A percentile compares a stretch with the other conserved stretches of the same genome.
Conservation (phyloP, 805 yeast genomes). For the Saturnispora zaruensis region DNA sequence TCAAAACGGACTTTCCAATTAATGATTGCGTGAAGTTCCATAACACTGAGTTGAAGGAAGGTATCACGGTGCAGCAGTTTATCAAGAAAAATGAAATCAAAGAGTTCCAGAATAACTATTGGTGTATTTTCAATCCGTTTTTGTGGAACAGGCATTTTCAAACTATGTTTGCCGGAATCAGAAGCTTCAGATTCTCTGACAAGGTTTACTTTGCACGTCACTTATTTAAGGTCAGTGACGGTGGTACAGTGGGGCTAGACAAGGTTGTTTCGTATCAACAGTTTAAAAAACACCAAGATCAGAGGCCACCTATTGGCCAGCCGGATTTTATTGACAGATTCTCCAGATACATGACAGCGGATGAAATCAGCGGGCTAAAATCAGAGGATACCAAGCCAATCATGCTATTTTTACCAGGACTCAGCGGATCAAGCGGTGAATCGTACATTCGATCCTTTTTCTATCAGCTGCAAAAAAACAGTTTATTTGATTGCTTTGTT, state of each 20-base stretch:
- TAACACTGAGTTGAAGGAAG: background rate
- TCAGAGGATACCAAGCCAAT: conserved; percentile 42
- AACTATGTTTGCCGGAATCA: conserved; percentile 58
- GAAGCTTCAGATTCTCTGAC: conserved; percentile 43
- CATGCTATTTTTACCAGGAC: conserved; percentile 62
- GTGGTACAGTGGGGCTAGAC: conserved; percentile 69
- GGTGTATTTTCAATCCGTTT: conserved; percentile 52
- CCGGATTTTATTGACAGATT: conserved; percentile 36
- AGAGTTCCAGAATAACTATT: conserved; percentile 38
- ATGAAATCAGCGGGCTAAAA: conserved; percentile 33
- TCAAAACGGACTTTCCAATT: conserved; percentile 12
- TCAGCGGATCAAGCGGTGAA: conserved; percentile 83
- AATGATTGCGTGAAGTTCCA: conserved; percentile 7
- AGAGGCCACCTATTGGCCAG: conserved; percentile 28
- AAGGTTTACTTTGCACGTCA: conserved; percentile 68
- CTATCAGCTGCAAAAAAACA: conserved; percentile 26
- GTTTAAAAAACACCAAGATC: conserved; percentile 18
- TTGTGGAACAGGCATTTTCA: conserved; percentile 69
- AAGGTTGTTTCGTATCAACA: conserved; percentile 43
- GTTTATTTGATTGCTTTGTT: conserved; percentile 56
- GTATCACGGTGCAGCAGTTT: conserved; percentile 18
- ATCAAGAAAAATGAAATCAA: conserved; percentile 26
- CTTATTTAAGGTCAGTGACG: conserved; percentile 48
- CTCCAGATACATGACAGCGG: conserved; percentile 43
- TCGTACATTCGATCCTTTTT: conserved; percentile 59